phyloP scores from a whole-genome alignment of 2,329 filamentous ascomycete genomes.

The Trichoderma afroharzianum region DNA sequence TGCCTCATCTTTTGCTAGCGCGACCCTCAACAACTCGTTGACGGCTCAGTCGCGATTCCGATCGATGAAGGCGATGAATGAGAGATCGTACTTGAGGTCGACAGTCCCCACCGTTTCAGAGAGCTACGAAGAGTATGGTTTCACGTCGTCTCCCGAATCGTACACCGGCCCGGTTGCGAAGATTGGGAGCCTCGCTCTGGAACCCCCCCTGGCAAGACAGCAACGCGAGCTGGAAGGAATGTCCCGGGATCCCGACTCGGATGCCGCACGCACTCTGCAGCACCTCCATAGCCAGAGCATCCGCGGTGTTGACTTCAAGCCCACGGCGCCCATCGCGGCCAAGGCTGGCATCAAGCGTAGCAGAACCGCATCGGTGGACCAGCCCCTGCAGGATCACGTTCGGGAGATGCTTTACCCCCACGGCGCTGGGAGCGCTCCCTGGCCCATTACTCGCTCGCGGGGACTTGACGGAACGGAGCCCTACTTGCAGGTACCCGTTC shows the following conservation, averaged over 20 bases:
- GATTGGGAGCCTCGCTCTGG: conserved; percentile 47
- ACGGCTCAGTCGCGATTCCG: conserved; percentile 63
- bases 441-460: conserved; percentile 38
- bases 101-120: conserved; percentile 57
- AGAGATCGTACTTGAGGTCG: conserved; percentile 51
- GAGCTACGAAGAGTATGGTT: conserved; percentile 48
- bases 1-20: conserved; percentile 57
- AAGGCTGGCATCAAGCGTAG: conserved; percentile 54
- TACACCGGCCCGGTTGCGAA: conserved; percentile 53
- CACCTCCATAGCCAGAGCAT: conserved; percentile 54
- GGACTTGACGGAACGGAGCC: conserved; percentile 24
- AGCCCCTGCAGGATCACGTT: conserved; percentile 63
- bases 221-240: conserved; percentile 45
- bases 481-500: conserved; percentile 37
- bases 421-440: conserved; percentile 26
- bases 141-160: conserved; percentile 55
- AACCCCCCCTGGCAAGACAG: conserved; percentile 44
- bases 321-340: conserved; percentile 28
- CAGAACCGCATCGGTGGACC: conserved; percentile 56
- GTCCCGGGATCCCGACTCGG: conserved; percentile 42
- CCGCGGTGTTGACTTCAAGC: conserved; percentile 35
- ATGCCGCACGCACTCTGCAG: conserved; percentile 57
- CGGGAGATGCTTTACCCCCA: conserved; percentile 53
- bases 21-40: conserved; percentile 49
- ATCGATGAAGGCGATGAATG: conserved; percentile 54